A percentile compares a stretch with the other conserved stretches of the same genome.
These are phyloP conservation scores for Colletotrichum sp. DNA, from an alignment of 2,329 filamentous ascomycete species.

Conservation along the genomic window DNA sequence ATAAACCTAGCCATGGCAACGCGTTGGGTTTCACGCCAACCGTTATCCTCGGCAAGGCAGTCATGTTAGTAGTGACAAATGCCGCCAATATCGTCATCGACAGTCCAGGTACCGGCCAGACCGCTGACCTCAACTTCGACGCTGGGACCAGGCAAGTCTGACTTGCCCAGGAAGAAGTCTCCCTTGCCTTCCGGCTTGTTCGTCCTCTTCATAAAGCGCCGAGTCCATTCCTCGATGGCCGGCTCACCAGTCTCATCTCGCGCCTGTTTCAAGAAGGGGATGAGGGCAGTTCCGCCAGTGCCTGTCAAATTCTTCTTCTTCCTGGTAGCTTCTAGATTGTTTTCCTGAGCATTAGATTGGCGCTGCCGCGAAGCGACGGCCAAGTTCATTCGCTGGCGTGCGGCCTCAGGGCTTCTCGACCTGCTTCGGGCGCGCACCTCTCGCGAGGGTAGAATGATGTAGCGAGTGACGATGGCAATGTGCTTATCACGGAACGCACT, in stretches of 20 bases:
- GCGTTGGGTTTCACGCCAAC: slow-evolving; percentile 4
- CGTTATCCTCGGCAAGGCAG: background rate
- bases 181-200: slow-evolving; percentile 53
- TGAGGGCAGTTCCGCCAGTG: slow-evolving; percentile 91
- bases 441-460: slow-evolving; percentile 89
- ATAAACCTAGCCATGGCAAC: background rate
- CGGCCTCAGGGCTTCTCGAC: slow-evolving; percentile 61
- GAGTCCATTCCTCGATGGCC: slow-evolving; percentile 73
- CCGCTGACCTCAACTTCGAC: slow-evolving; percentile 62
- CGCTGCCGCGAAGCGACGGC: slow-evolving; percentile 60
- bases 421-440: slow-evolving; percentile 71
- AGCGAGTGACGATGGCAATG: slow-evolving; percentile 93
- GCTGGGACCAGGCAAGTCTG: slow-evolving; percentile 41
- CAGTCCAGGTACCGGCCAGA: slow-evolving; percentile 85
- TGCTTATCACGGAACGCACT: slow-evolving; percentile 85
- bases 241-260: slow-evolving; percentile 95
- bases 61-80: slow-evolving; percentile 57
- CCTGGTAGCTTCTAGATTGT: slow-evolving; percentile 25
- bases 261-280: slow-evolving; percentile 96
- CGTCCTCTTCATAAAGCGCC: slow-evolving; percentile 60
- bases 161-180: slow-evolving; percentile 64
- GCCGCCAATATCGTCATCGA: slow-evolving; percentile 78
- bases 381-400: slow-evolving; percentile 62
- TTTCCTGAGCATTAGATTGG: slow-evolving; percentile 21
- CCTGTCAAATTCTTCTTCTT: slow-evolving; percentile 73